Conservation (phyloP, 441 rosid genomes). For the Theobroma grandiflorum region DNA sequence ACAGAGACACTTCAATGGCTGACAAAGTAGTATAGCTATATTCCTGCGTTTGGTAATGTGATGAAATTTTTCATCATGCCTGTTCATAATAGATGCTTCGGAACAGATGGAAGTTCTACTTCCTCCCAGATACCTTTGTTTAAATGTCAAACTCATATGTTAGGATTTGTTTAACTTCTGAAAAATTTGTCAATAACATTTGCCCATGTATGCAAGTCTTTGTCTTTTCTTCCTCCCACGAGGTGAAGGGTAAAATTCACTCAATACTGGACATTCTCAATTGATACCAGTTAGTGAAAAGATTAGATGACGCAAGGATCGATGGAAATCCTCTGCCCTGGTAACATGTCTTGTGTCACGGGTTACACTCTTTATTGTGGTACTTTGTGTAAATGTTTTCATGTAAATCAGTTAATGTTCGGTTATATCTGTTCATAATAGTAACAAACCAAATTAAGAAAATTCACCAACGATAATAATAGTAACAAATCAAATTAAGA, state of each 20-base stretch:
- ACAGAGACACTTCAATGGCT: constrained; percentile 22
- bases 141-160: constrained; percentile 28
- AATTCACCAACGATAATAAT: no score
- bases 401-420: no score
- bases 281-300: not conserved
- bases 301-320: not conserved
- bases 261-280: not conserved
- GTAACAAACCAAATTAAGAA: no score
- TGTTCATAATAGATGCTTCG: constrained; percentile 40
- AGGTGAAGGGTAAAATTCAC: not conserved
- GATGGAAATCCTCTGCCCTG: no score
- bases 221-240: not conserved
- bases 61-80: constrained; percentile 30
- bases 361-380: no score
- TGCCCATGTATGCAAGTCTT: not conserved
- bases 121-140: constrained; percentile 33
- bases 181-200: constrained; percentile 17
- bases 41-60: constrained; percentile 26
- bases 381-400: no score
- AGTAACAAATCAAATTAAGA: no score
- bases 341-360: no score
- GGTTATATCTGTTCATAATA: no score
- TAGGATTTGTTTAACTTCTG: constrained; percentile 27
- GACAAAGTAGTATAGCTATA: constrained; percentile 38
- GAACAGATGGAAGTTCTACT: constrained; percentile 26